These are phyloP conservation scores for Penicillium sp. DNA, from an alignment of 2,329 filamentous ascomycete genomes.

Conservation along the genomic window DNA sequence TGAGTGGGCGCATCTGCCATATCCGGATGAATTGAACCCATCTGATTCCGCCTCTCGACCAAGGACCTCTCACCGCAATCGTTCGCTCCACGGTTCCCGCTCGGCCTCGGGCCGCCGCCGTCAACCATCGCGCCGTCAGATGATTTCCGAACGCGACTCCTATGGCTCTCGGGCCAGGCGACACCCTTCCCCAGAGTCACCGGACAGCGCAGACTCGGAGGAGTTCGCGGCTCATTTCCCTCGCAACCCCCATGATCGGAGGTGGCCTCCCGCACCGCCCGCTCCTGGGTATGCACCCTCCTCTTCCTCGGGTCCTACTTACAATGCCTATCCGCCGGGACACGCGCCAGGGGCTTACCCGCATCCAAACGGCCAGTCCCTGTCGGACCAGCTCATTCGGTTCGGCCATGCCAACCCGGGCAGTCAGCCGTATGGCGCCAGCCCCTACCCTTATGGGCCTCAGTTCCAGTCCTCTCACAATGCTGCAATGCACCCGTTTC, in stretches of 20 bases:
- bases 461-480: slow-evolving; percentile 29
- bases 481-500: slow-evolving; percentile 27
- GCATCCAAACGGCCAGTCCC: slow-evolving; percentile 26
- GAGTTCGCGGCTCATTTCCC: slow-evolving; percentile 56
- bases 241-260: slow-evolving; percentile 34
- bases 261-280: slow-evolving; percentile 33
- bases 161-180: slow-evolving; percentile 40
- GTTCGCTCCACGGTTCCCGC: slow-evolving; percentile 37
- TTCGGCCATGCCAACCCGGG: slow-evolving; percentile 28
- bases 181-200: slow-evolving; percentile 51
- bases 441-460: slow-evolving; percentile 28
- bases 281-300: slow-evolving; percentile 40
- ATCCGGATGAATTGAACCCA: slow-evolving; percentile 48
- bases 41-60: slow-evolving; percentile 48
- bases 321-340: slow-evolving; percentile 33
- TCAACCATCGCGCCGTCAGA: slow-evolving; percentile 37
- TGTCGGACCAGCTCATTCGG: slow-evolving; percentile 36
- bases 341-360: slow-evolving; percentile 25
- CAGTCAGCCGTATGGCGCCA: slow-evolving; percentile 25
- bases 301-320: slow-evolving; percentile 42
- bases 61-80: slow-evolving; percentile 43
- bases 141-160: slow-evolving; percentile 38
- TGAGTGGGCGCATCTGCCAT: slow-evolving; percentile 42
- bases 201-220: slow-evolving; percentile 64
- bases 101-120: slow-evolving; percentile 40